Evolutionary conservation across 495 filamentous ascomycete genomes (phyloP).

Genomic region (Aspergillus baeticus): DNA sequence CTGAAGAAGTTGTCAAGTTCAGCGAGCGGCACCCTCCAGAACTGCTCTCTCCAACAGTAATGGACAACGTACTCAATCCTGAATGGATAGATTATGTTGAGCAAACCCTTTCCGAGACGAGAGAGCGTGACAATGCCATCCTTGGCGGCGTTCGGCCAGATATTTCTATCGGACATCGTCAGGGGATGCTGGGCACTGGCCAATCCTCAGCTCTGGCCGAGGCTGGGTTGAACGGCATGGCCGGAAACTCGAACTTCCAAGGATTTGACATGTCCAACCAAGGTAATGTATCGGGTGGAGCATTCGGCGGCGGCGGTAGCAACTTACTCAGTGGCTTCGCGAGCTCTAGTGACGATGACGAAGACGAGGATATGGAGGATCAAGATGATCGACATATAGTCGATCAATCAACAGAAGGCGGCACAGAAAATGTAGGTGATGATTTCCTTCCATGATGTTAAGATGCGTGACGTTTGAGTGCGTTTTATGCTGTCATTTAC

Average conservation of each 20-base stretch:
- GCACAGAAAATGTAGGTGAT: slow-evolving; percentile 67
- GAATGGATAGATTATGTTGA: slow-evolving; percentile 97
- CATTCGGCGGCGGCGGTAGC: slow-evolving; percentile 59
- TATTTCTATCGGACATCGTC: slow-evolving; percentile 67
- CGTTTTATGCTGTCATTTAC: slow-evolving; percentile 10
- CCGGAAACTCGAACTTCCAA: slow-evolving; percentile 59
- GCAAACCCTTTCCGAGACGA: slow-evolving; percentile 86
- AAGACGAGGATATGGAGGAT: slow-evolving; percentile 93
- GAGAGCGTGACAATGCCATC: slow-evolving; percentile 96
- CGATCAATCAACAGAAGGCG: slow-evolving; percentile 36
- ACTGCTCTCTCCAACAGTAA: slow-evolving; percentile 74
- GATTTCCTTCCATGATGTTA: slow-evolving; percentile 55
- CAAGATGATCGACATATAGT: slow-evolving; percentile 60
- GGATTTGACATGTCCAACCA: slow-evolving; percentile 75
- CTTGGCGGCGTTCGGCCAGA: slow-evolving; percentile 95
- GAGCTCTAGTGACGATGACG: slow-evolving; percentile 94
- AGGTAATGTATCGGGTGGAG: slow-evolving; percentile 60
- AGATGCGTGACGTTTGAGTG: slow-evolving; percentile 49
- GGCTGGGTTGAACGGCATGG: slow-evolving; percentile 62
- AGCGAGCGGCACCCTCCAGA: slow-evolving; percentile 91
- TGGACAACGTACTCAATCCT: slow-evolving; percentile 82
- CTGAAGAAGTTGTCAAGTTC: slow-evolving; percentile 98
- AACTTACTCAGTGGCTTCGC: slow-evolving; percentile 91
- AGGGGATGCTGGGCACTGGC: slow-evolving; percentile 60
- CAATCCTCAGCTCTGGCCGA: slow-evolving; percentile 70